Conservation (phyloP, 805 yeast species). For the Geotrichum ghanense region DNA sequence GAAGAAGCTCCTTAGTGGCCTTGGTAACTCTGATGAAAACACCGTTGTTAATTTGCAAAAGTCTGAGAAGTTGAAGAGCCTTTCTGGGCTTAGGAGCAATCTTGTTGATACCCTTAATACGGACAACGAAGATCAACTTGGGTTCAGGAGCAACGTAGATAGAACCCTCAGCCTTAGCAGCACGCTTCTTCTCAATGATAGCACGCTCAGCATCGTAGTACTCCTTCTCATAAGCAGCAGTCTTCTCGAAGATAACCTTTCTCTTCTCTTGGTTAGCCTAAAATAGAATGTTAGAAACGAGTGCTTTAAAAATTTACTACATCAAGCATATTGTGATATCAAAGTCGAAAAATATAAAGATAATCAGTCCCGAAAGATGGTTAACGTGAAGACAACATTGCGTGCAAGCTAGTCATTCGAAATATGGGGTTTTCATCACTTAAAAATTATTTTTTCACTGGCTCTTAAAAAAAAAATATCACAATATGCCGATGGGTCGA, state of each 20-base stretch:
- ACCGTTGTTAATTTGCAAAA: slow-evolving; percentile 71
- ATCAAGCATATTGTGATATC: not conserved
- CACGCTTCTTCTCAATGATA: slow-evolving; percentile 67
- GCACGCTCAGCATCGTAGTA: slow-evolving; percentile 89
- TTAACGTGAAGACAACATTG: slow-evolving; percentile 64
- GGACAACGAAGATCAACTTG: slow-evolving; percentile 88
- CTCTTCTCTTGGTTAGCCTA: slow-evolving; percentile 17
- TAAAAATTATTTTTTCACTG: not conserved
- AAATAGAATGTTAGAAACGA: not conserved
- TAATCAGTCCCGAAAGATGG: slow-evolving; percentile 82
- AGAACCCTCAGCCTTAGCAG: slow-evolving; percentile 87
- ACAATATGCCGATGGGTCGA: not conserved
- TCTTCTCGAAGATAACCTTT: slow-evolving; percentile 72
- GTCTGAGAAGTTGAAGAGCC: slow-evolving; percentile 66
- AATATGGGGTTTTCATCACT: slow-evolving; percentile 39
- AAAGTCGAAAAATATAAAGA: slow-evolving; percentile 13
- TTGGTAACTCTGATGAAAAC: slow-evolving; percentile 69
- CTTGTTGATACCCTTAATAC: slow-evolving; percentile 98
- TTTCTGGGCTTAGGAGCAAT: slow-evolving; percentile 77
- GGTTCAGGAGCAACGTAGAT: slow-evolving; percentile 89
- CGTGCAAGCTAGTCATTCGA: slow-evolving; percentile 49
- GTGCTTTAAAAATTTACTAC: not conserved
- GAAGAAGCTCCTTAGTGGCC: slow-evolving; percentile 67
- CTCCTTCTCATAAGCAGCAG: slow-evolving; percentile 93
- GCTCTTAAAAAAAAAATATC: too few relatives aligned